phyloP scores from a whole-genome alignment of 2,329 filamentous ascomycete genomes.

The Decorospora gaudefroyi region DNA sequence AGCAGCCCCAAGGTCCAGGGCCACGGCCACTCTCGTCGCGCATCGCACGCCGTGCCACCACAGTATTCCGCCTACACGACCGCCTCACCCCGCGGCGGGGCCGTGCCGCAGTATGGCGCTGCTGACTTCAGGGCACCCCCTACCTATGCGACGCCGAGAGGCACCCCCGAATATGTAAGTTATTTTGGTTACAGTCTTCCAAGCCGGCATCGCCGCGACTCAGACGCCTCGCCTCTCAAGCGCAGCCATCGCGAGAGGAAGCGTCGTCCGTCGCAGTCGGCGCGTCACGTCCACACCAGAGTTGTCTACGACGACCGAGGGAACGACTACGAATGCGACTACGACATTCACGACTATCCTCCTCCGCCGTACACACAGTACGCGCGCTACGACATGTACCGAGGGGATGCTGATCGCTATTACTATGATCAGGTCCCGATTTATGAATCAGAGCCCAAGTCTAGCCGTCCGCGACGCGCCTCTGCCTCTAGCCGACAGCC shows the following conservation, averaged over 20 bases:
- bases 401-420: constrained; percentile 58
- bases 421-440: constrained; percentile 56
- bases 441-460: constrained; percentile 51
- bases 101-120: constrained; percentile 51
- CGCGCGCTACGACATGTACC: constrained; percentile 59
- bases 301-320: constrained; percentile 60
- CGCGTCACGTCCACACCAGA: constrained; percentile 61
- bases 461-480: constrained; percentile 58
- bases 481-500: constrained; percentile 57
- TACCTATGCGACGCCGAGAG: constrained; percentile 57
- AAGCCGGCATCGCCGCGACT: constrained; percentile 47
- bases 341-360: constrained; percentile 52
- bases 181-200: constrained; percentile 54
- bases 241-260: constrained; percentile 51
- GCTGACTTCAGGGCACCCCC: constrained; percentile 44
- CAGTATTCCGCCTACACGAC: constrained; percentile 52
- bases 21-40: constrained; percentile 58
- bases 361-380: constrained; percentile 57
- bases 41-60: constrained; percentile 56
- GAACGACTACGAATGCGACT: constrained; percentile 54
- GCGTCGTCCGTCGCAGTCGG: constrained; percentile 57
- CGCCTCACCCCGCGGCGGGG: constrained; percentile 38
- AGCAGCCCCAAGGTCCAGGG: constrained; percentile 53
- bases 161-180: constrained; percentile 69
- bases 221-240: constrained; percentile 48